phyloP scores from a whole-genome alignment of 768 basidiomycete species.

The Kwoniella newhampshirensis region DNA sequence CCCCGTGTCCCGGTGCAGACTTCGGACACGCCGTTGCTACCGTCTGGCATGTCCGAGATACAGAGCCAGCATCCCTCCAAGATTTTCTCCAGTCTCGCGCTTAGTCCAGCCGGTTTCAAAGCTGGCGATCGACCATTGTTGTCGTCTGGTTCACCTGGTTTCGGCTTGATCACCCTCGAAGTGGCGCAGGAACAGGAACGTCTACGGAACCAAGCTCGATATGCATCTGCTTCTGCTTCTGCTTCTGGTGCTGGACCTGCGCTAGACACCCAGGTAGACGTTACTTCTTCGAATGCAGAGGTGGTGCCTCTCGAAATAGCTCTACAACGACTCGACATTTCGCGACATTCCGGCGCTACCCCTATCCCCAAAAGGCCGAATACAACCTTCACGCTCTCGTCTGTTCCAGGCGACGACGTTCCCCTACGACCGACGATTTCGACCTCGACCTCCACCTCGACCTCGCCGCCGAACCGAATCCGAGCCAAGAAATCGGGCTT shows the following conservation, averaged over 20 bases:
- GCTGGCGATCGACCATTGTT: slow-evolving; percentile 25
- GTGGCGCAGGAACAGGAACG: slow-evolving; percentile 33
- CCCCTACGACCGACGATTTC: slow-evolving; percentile 14
- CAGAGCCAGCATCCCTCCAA: no score
- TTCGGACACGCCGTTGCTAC: no score
- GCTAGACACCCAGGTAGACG: not conserved
- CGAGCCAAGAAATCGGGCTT: slow-evolving; percentile 30
- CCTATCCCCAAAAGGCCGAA: slow-evolving; percentile 10
- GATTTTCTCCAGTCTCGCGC: not conserved
- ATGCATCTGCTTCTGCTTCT: not conserved
- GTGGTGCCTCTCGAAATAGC: no score
- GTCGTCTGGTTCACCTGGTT: slow-evolving; percentile 32
- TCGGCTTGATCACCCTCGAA: slow-evolving; percentile 35
- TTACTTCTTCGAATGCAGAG: not conserved
- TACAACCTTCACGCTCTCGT: slow-evolving; percentile 1
- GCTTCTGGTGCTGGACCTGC: not conserved
- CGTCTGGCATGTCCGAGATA: not conserved
- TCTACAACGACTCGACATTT: no score
- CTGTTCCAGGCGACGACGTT: slow-evolving; percentile 8
- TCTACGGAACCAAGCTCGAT: not conserved
- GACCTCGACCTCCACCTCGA: slow-evolving; percentile 1
- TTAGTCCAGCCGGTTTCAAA: not conserved
- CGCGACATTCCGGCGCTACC: no score
- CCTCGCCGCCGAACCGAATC: slow-evolving; percentile 13
- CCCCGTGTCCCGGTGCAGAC: no score